A percentile compares a stretch with the other conserved stretches of the same genome.
Evolutionary conservation across 768 basidiomycete species (phyloP).

Genomic region (Phlebiopsis gigantea): DNA sequence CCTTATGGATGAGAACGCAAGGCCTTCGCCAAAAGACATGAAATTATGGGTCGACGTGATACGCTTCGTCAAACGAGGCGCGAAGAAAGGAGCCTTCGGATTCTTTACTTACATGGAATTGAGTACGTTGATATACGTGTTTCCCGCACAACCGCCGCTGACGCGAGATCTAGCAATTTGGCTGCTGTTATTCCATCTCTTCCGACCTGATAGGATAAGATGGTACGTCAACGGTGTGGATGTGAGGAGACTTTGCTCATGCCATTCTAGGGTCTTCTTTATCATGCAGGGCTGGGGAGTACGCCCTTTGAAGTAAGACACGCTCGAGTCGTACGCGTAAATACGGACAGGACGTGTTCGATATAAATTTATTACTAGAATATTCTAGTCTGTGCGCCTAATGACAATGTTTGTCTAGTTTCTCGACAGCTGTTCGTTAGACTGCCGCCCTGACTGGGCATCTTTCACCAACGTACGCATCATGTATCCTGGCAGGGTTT

Average conservation of each 20-base stretch:
- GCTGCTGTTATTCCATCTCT: conserved; percentile 40
- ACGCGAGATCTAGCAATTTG: conserved; percentile 29
- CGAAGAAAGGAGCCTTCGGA: conserved; percentile 40
- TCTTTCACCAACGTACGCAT: background rate
- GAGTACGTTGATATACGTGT: conserved; percentile 29
- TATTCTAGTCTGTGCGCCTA: background rate
- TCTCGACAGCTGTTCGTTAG: background rate
- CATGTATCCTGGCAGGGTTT: background rate
- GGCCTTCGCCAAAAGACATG: conserved; percentile 44
- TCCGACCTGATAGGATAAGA: conserved; percentile 37
- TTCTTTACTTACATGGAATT: conserved; percentile 58
- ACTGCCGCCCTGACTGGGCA: no score
- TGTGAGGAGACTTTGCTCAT: background rate
- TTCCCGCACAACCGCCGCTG: background rate
- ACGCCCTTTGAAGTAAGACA: conserved; percentile 4
- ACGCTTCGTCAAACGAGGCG: conserved; percentile 45
- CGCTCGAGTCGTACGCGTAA: no score
- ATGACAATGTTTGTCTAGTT: background rate
- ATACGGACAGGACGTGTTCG: background rate
- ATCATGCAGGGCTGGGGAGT: conserved; percentile 48
- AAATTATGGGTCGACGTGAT: conserved; percentile 52
- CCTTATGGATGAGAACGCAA: conserved; percentile 39
- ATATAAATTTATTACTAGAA: background rate
- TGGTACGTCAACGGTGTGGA: conserved; percentile 25
- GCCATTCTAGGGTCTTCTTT: conserved; percentile 35